Conservation (phyloP, 345 rosid genomes). For the Eucalyptus erythrocorys region DNA sequence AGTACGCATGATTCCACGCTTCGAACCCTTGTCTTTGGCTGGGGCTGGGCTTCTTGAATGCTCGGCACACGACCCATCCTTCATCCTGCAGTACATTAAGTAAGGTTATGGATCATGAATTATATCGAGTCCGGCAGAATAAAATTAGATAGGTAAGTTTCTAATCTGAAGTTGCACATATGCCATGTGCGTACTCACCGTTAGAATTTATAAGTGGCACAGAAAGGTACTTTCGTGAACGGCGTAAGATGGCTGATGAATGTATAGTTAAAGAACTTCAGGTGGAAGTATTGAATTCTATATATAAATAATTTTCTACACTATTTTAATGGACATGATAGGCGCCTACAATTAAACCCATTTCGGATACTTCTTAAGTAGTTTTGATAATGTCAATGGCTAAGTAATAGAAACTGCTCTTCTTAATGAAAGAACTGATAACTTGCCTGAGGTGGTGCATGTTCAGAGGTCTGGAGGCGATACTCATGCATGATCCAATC, state of each 20-base stretch:
- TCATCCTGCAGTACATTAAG: slow-evolving; percentile 51
- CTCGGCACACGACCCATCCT: slow-evolving; percentile 98
- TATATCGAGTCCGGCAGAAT: neutral
- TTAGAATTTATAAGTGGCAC: neutral
- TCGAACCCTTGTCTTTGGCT: slow-evolving; percentile 69
- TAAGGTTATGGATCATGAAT: neutral
- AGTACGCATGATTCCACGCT: slow-evolving; percentile 50
- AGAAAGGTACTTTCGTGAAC: neutral
- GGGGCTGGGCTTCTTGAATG: slow-evolving; percentile 77
- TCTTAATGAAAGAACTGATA: neutral
- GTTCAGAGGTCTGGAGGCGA: slow-evolving; percentile 66
- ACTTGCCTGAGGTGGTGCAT: slow-evolving; percentile 65
- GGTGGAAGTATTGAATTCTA: neutral
- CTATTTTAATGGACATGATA: neutral
- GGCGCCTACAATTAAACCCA: neutral
- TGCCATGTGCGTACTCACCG: neutral
- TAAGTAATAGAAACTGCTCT: neutral
- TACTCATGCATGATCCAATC: slow-evolving; percentile 99
- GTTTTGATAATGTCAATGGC: neutral
- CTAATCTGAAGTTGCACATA: neutral
- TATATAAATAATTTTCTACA: neutral
- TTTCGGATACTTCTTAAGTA: neutral
- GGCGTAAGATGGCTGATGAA: neutral
- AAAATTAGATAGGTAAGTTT: too few relatives aligned
- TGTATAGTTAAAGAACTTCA: neutral